phyloP scores from a whole-genome alignment of 139 green algal species.

The Chlamydomonas incerta region DNA sequence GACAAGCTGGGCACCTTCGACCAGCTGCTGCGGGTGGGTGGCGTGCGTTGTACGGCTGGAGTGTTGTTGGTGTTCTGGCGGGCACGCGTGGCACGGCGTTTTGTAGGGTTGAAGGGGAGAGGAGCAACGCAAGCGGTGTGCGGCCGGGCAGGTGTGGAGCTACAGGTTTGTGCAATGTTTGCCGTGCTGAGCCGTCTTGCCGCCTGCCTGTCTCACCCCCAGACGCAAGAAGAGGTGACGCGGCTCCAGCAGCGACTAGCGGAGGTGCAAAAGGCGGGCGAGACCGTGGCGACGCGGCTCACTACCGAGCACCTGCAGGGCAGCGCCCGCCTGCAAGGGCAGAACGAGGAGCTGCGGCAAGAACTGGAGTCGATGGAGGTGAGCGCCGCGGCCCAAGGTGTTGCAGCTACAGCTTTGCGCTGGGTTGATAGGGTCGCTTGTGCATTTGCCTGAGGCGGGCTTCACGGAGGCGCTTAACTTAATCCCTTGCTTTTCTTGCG shows the following conservation, averaged over 20 bases:
- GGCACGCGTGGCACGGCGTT: no score
- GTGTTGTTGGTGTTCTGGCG: no score
- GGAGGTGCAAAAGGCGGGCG: slow-evolving; percentile 25
- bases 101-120: no score
- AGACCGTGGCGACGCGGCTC: slow-evolving; percentile 34
- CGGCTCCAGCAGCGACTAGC: slow-evolving; percentile 43
- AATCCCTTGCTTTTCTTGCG: no score
- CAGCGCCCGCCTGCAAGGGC: slow-evolving; percentile 31
- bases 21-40: slow-evolving; percentile 58
- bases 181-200: no score
- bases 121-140: no score
- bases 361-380: slow-evolving; percentile 56
- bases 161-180: no score
- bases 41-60: not conserved
- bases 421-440: no score
- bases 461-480: no score
- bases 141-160: no score
- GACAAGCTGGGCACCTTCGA: slow-evolving; percentile 65
- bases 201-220: not conserved
- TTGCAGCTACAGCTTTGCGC: not conserved
- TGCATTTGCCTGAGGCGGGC: no score
- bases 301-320: slow-evolving; percentile 42
- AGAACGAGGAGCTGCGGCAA: slow-evolving; percentile 42
- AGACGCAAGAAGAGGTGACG: slow-evolving; percentile 58
- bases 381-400: no score